A percentile compares a stretch with the other conserved stretches of the same genome.
phyloP scores from a whole-genome alignment of 495 filamentous ascomycete species.

The Aspergillus avenaceus region DNA sequence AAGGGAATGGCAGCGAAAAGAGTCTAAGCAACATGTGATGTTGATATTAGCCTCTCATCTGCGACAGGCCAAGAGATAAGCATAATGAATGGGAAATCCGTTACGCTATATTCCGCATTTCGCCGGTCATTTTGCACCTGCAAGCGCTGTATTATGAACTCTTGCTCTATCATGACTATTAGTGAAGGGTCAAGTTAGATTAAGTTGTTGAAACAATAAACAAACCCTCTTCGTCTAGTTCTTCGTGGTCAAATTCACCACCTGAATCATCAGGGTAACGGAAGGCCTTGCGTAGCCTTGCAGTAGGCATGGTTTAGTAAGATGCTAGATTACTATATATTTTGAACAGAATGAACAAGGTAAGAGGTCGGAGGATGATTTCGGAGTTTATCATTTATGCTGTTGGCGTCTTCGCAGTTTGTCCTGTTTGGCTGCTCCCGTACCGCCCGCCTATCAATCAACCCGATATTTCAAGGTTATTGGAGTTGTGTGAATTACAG shows the following conservation, averaged over 20 bases:
- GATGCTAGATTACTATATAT: too few relatives aligned
- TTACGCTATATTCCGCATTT: conserved; percentile 58
- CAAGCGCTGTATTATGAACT: conserved; percentile 58
- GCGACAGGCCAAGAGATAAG: not conserved
- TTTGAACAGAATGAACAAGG: too few relatives aligned
- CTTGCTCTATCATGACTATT: conserved; percentile 56
- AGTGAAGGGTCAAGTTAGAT: conserved; percentile 4
- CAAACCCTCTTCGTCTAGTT: conserved; percentile 63
- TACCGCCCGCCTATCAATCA: too few relatives aligned
- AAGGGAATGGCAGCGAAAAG: conserved; percentile 56
- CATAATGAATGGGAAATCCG: too few relatives aligned
- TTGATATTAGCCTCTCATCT: not conserved
- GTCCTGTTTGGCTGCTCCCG: conserved; percentile 27
- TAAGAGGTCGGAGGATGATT: too few relatives aligned
- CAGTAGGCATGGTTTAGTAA: conserved; percentile 42
- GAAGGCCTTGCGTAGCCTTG: conserved; percentile 59
- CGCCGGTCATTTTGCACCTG: conserved; percentile 50
- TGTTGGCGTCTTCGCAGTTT: too few relatives aligned
- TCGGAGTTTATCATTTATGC: too few relatives aligned
- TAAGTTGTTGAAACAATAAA: conserved; percentile 2
- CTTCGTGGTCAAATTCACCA: conserved; percentile 40
- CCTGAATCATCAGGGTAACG: conserved; percentile 55
- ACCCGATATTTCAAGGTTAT: too few relatives aligned
- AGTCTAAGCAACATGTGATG: conserved; percentile 24
- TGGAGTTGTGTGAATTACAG: too few relatives aligned